Percentiles rank a stretch among this genome's conserved stretches.
Conservation (phyloP, 306 rosid genomes). For the Albizia julibrissin region DNA sequence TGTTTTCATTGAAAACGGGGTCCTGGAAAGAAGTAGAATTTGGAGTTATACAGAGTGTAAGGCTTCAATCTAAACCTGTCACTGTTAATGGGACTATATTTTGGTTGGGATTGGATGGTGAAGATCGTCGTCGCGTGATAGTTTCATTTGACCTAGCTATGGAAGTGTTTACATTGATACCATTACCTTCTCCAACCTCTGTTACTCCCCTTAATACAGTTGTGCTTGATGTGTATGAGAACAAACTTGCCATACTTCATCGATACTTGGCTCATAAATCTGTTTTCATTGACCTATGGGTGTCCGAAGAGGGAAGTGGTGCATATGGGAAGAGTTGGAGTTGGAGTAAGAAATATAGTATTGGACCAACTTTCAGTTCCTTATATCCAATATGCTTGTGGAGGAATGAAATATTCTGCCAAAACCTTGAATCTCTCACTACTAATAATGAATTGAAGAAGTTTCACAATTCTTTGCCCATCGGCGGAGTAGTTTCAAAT, state of each 20-base stretch:
- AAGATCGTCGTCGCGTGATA: background rate
- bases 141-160: background rate
- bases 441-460: background rate
- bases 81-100: background rate
- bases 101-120: background rate
- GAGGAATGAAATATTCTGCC: background rate
- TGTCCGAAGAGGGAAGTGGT: background rate
- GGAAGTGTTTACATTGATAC: background rate
- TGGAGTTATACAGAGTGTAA: background rate
- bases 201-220: no score
- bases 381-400: background rate
- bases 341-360: no score
- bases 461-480: no score
- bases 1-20: background rate
- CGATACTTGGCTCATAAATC: no score
- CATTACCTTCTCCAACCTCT: background rate
- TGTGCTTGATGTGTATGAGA: no score
- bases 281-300: background rate
- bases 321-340: no score
- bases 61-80: background rate
- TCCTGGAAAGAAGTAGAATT: background rate
- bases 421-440: background rate
- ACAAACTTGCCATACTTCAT: no score
- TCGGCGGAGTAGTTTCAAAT: no score
- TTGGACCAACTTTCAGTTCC: no score